Evolutionary conservation across 345 rosid genomes (phyloP).

Genomic region (Eucalyptus tenuipes): DNA sequence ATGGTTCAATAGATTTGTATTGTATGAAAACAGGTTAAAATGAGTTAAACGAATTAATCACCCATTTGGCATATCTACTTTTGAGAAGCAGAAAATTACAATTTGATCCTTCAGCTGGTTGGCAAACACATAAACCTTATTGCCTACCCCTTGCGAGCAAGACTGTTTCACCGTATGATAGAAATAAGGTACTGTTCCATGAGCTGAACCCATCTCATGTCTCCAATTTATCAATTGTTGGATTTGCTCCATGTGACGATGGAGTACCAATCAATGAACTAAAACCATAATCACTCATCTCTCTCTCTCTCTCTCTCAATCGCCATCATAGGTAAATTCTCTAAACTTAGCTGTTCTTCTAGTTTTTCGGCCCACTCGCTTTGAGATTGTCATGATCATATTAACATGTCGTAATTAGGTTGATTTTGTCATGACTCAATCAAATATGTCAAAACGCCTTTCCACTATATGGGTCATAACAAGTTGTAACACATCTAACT

Average conservation of each 20-base stretch:
- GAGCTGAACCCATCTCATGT: neutral
- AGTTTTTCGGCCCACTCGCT: neutral
- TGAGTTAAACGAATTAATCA: too few species aligned
- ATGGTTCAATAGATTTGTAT: too few species aligned
- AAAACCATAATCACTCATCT: neutral
- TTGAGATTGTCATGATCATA: neutral
- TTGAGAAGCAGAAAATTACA: too few species aligned
- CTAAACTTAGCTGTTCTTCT: neutral
- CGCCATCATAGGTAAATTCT: neutral
- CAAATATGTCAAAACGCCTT: neutral
- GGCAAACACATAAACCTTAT: neutral
- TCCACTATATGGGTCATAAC: neutral
- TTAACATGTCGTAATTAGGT: neutral
- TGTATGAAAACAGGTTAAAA: too few species aligned
- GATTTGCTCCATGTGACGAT: neutral
- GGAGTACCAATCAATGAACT: neutral
- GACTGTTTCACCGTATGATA: neutral
- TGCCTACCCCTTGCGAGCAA: neutral
- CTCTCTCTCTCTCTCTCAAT: neutral
- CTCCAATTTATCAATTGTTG: neutral
- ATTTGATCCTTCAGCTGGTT: neutral
- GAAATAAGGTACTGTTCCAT: neutral
- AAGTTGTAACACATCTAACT: neutral
- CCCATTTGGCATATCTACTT: too few species aligned
- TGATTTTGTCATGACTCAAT: neutral